These are phyloP conservation scores for Epichloe elymi DNA, from an alignment of 2,329 filamentous ascomycete genomes.

Conservation along the genomic window DNA sequence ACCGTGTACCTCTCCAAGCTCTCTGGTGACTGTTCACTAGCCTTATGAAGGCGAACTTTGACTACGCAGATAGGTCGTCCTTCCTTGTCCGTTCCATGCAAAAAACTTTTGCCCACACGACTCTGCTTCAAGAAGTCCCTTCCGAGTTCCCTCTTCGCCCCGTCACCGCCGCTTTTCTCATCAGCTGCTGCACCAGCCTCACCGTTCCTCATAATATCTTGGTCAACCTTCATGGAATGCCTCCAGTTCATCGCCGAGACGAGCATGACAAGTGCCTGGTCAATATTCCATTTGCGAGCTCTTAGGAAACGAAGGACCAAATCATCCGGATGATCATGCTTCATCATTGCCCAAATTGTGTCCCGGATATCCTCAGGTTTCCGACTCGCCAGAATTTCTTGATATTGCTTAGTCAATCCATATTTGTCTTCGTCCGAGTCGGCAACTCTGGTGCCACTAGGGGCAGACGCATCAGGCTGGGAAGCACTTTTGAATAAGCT, in stretches of 20 bases:
- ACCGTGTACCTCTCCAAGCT: conserved; percentile 83
- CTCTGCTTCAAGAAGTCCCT: conserved; percentile 74
- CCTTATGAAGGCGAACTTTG: conserved; percentile 66
- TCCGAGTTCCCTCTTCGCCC: conserved; percentile 47
- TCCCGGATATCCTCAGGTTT: conserved; percentile 65
- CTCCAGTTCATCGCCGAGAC: conserved; percentile 93
- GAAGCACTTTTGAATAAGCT: conserved; percentile 49
- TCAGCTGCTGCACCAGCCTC: conserved; percentile 53
- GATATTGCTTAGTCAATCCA: conserved; percentile 75
- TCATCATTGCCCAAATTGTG: conserved; percentile 87
- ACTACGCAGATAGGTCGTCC: conserved; percentile 82
- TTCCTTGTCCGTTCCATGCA: conserved; percentile 75
- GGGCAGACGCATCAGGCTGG: conserved; percentile 18
- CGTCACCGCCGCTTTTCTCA: conserved; percentile 41
- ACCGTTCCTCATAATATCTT: conserved; percentile 69
- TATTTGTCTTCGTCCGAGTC: conserved; percentile 72
- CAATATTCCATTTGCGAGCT: conserved; percentile 91
- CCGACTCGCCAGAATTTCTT: conserved; percentile 64
- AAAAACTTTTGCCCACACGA: conserved; percentile 81
- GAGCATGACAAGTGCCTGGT: conserved; percentile 87
- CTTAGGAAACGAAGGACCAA: conserved; percentile 70
- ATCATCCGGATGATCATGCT: conserved; percentile 87
- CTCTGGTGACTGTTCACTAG: conserved; percentile 69
- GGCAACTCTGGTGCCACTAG: conserved; percentile 21
- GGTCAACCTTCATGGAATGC: conserved; percentile 68